Conservation (phyloP, 1,139 yeast genomes). For the Debaryomyces subglobosus region DNA sequence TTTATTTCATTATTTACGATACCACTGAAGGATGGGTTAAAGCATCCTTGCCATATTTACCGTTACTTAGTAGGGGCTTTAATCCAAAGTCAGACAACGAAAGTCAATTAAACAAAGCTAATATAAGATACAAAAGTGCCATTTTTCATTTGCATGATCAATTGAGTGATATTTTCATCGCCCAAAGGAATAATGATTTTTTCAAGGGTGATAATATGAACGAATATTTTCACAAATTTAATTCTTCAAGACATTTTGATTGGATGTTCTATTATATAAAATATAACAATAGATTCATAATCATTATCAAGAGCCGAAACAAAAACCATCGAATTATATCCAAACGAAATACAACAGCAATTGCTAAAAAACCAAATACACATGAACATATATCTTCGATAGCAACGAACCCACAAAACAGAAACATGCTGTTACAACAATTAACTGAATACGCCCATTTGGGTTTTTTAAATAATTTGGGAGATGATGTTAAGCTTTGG, state of each 20-base stretch:
- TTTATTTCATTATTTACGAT: constrained; percentile 43
- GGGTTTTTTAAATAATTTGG: constrained; percentile 47
- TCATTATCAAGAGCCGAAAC: constrained; percentile 38
- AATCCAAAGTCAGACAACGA: neutral
- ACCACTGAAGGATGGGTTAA: constrained; percentile 27
- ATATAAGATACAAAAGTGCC: constrained; percentile 26
- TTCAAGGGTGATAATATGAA: constrained; percentile 23
- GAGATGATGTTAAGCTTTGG: constrained; percentile 50
- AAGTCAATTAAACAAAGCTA: neutral
- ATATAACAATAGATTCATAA: constrained; percentile 33
- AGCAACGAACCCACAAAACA: neutral
- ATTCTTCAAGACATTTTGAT: constrained; percentile 40
- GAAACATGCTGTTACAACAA: neutral
- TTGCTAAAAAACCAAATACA: neutral
- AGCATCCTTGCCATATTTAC: constrained; percentile 46
- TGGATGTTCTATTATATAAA: constrained; percentile 50
- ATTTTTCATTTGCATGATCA: constrained; percentile 47
- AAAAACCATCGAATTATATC: constrained; percentile 22
- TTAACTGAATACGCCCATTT: constrained; percentile 28
- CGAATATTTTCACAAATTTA: constrained; percentile 49
- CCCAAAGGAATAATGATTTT: constrained; percentile 28
- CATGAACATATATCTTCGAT: neutral
- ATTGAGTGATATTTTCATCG: constrained; percentile 35
- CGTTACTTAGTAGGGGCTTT: constrained; percentile 14
- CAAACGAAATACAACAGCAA: constrained; percentile 13